Percentiles rank a stretch among this genome's conserved stretches.
phyloP scores from a whole-genome alignment of 371 early-diverging fungal genomes.

The Mortierella sp. region DNA sequence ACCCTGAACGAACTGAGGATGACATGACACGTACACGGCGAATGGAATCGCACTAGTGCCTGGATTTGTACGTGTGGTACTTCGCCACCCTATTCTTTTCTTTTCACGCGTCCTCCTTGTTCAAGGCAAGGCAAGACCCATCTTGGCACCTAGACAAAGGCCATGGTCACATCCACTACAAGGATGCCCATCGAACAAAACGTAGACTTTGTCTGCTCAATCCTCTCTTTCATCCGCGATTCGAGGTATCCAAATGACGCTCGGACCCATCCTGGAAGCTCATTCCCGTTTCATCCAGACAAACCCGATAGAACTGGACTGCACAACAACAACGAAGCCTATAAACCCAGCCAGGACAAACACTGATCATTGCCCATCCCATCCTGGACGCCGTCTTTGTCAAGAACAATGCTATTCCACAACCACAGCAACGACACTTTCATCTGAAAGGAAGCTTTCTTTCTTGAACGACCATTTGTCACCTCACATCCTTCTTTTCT shows the following conservation, averaged over 20 bases:
- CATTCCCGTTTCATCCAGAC: slow-evolving; percentile 12
- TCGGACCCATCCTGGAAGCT: slow-evolving; percentile 8
- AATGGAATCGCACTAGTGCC: background rate
- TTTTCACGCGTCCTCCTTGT: background rate
- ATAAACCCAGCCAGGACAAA: background rate
- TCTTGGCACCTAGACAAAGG: background rate
- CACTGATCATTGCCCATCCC: background rate
- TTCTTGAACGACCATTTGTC: background rate
- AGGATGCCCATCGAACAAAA: background rate
- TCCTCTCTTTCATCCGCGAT: background rate
- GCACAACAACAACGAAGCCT: background rate
- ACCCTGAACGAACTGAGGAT: background rate
- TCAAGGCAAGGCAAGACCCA: background rate
- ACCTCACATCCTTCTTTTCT: background rate
- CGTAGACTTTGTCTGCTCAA: background rate
- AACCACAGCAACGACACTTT: background rate
- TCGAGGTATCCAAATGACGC: slow-evolving; percentile 8
- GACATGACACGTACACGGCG: background rate
- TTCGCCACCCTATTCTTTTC: background rate
- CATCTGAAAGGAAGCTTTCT: background rate
- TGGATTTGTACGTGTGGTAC: background rate
- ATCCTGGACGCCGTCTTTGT: background rate
- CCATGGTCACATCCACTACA: background rate
- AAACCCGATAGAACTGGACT: slow-evolving; percentile 10
- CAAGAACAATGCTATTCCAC: background rate